These are phyloP conservation scores for Neoboletus magnificus DNA, from an alignment of 768 basidiomycete species.

Conservation along the genomic window DNA sequence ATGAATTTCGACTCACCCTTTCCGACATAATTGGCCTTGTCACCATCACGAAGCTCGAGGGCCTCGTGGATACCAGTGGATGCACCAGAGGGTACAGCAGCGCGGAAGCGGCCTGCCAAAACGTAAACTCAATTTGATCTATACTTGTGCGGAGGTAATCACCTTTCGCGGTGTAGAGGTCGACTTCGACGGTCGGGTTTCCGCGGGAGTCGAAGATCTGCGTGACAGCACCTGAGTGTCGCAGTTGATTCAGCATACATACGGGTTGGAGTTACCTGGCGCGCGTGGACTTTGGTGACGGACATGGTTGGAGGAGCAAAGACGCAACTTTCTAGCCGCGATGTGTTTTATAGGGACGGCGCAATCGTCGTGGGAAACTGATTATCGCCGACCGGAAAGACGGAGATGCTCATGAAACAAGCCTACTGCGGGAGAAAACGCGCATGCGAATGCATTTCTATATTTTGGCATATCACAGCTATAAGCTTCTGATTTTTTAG, in stretches of 20 bases:
- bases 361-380: conserved; percentile 32
- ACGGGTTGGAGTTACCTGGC: conserved; percentile 59
- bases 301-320: conserved; percentile 63
- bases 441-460: conserved; percentile 1
- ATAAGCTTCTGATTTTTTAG: conserved; percentile 6
- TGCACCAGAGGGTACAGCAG: conserved; percentile 95
- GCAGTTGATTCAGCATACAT: not conserved
- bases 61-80: conserved; percentile 99
- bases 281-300: conserved; percentile 86
- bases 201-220: conserved; percentile 99
- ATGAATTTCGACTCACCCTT: conserved; percentile 63
- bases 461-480: conserved; percentile 13
- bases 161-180: conserved; percentile 87
- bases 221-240: conserved; percentile 11
- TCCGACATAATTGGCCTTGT: conserved; percentile 89
- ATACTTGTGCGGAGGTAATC: conserved; percentile 15
- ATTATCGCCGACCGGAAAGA: conserved; percentile 27
- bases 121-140: conserved; percentile 9
- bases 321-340: conserved; percentile 7
- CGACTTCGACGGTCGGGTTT: conserved; percentile 96
- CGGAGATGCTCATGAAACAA: conserved; percentile 10
- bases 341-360: conserved; percentile 23
- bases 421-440: conserved; percentile 1
- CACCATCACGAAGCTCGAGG: conserved; percentile 96
- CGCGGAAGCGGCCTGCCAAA: conserved; percentile 79